Evolutionary conservation across 805 yeast genomes (phyloP), one percentile per base, ranked within the genome.

Genomic region (Debaryomyces maramus): DNA sequence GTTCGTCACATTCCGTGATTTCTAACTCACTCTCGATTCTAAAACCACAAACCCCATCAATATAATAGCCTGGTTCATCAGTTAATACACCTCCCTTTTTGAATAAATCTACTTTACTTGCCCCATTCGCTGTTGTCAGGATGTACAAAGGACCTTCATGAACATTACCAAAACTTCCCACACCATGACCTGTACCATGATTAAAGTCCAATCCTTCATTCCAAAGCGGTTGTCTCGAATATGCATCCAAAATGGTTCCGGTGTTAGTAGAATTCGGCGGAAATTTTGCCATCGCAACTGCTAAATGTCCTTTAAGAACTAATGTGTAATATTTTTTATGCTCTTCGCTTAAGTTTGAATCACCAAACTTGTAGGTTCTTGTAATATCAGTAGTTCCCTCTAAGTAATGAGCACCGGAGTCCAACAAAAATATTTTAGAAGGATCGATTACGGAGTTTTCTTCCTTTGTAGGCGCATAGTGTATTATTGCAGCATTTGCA

Each of bases 331-430:
- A 81, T 47, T 73, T 75, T 56, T 84, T 83, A 46, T 84, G 85
- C 11, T 91, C 87, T 2, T 62, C 59, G 1, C 50, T 48, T 13
- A 60, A 39, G 1, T 52, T 54, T 2, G 54, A 55, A 4, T 19
- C 18, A 7, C 70, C 71, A 56, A 88, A 84, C 58, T 87, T 91
- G 36, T 81, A 63, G 0, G 97, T 88, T 52, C 99, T 75, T 0
- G 99, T 93, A 19, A 91, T 88, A 58, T 93, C 99, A 0, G 99
- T 93, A 0, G 99, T 93, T 8, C 99, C 99, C 55, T 90, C 96
- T 16, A 84, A 60, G 56, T 78, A 91, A 53, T 93, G 99, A 0
- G 93, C 87, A 3, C 99, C 99, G 2, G 96, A 80, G 60, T 93
- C 99, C 44, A 87, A 70, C 46, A 93, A 68, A 50, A 84, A 89